These are phyloP conservation scores for Corymbia maculata DNA, from an alignment of 345 rosid genomes.

Conservation along the genomic window DNA sequence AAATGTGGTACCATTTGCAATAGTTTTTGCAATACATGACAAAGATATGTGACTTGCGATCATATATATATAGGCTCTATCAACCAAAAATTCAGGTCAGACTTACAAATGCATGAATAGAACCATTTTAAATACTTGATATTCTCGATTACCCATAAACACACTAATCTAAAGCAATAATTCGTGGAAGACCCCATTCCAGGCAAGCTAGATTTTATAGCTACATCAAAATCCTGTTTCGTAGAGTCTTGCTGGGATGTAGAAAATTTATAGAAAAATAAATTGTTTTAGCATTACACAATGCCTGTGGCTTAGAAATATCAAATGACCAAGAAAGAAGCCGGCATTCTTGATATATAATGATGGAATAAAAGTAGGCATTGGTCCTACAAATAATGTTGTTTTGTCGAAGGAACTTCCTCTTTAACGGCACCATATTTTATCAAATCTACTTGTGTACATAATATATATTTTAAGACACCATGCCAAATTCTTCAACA, in stretches of 20 bases:
- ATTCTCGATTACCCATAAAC: fast-evolving
- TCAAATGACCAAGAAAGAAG: not conserved
- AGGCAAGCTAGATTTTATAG: not conserved
- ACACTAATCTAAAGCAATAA: fast-evolving
- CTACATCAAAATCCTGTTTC: too few species aligned
- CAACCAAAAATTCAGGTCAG: not conserved
- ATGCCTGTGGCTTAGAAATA: not conserved
- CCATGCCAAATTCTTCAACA: not conserved
- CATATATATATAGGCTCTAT: not conserved
- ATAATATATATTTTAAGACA: too few species aligned
- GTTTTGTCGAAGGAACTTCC: not conserved
- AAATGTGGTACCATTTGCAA: not conserved
- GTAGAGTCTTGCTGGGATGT: not conserved
- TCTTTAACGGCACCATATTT: not conserved
- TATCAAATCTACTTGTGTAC: not conserved
- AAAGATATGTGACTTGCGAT: not conserved
- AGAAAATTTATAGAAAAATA: not conserved
- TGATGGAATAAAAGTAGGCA: not conserved
- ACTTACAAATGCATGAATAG: not conserved
- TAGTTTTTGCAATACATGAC: not conserved
- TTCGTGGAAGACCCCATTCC: not conserved
- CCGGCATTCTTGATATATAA: too few species aligned
- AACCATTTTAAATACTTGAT: not conserved
- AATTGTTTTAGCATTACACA: not conserved
- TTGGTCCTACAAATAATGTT: not conserved